Evolutionary conservation across 768 basidiomycete species (phyloP), one percentile per base, ranked within the genome.

Genomic region (Dentipellis fragilis): DNA sequence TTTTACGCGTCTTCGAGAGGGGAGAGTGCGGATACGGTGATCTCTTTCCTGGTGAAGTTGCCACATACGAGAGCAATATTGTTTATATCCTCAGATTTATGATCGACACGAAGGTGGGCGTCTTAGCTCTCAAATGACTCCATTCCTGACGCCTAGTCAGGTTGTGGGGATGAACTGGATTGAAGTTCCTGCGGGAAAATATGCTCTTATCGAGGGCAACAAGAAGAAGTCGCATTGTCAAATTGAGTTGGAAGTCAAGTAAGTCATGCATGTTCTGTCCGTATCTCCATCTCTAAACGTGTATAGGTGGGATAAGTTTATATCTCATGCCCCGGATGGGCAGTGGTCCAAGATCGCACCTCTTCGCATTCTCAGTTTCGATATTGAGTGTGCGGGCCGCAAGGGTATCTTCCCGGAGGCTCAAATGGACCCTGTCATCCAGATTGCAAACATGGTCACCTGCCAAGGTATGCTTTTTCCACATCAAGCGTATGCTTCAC

Each of bases 131-230:
- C 23, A 16, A 9, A 34, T 19, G 11, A 14, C 38, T 52, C n/a
- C 21, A 45, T 35, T 14, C 35, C 40, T 47, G 16, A n/a, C 17
- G 10, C 11, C 17, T 22, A 19, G 21, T 1, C 59, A 93, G 90
- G 84, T 99, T 34, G 85, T 94, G 50, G 96, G 96, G 9, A 98
- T 99, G 96, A 98, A 97, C 66, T 99, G 96, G 95, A 87, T 99
- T 52, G 93, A 98, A 70, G 74, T 96, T 9, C 87, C 87, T 4
- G 83, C 87, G 3, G 89, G 89, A 2, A 82, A 83, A 61, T 99
- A 96, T 65, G 73, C 74, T 11, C 65, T 94, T 17, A 56, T 84
- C n/a, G 65, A 77, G 2, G 74, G 70, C 10, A 73, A 74, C 45
- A 72, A 76, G 38, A 89, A 83, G 64, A 77, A 77, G 49, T 94